A percentile compares a stretch with the other conserved stretches of the same genome.
These are phyloP conservation scores for Brassica rapa DNA, from an alignment of 345 rosid genomes.

Conservation along the genomic window DNA sequence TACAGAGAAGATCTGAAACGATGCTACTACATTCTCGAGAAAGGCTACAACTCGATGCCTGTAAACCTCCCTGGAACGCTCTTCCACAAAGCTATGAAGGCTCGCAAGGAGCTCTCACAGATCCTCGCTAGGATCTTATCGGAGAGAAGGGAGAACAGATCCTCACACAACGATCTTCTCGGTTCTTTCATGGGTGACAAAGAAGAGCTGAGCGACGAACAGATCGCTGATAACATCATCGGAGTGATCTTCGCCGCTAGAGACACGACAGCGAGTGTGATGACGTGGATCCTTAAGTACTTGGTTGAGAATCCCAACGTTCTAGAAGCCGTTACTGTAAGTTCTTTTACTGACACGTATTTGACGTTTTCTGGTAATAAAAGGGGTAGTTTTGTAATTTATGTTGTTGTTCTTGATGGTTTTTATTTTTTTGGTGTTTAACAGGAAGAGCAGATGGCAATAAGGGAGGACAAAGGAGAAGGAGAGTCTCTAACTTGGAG, in stretches of 20 bases:
- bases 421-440: background rate
- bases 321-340: constrained; percentile 78
- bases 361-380: constrained; percentile 15
- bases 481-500: constrained; percentile 56
- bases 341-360: constrained; percentile 22
- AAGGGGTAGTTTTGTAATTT: constrained; percentile 30
- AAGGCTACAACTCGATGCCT: constrained; percentile 97
- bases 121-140: constrained; percentile 67
- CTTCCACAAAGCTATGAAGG: constrained; percentile 84
- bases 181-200: constrained; percentile 79
- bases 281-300: constrained; percentile 88
- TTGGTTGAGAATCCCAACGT: constrained; percentile 66
- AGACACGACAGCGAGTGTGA: constrained; percentile 87
- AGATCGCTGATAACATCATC: constrained; percentile 84
- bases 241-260: constrained; percentile 91
- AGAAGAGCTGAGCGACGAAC: constrained; percentile 71
- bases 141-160: constrained; percentile 49
- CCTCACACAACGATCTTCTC: constrained; percentile 53
- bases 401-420: background rate
- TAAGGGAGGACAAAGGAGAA: constrained; percentile 47
- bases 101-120: constrained; percentile 72
- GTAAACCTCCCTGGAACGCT: constrained; percentile 88
- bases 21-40: constrained; percentile 87
- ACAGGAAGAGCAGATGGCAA: constrained; percentile 82
- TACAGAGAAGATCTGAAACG: constrained; percentile 80